Evolutionary conservation across 371 early-diverging fungal species (phyloP), one percentile per base, ranked within the genome.

Genomic region (Syncephalastrum contaminatum): DNA sequence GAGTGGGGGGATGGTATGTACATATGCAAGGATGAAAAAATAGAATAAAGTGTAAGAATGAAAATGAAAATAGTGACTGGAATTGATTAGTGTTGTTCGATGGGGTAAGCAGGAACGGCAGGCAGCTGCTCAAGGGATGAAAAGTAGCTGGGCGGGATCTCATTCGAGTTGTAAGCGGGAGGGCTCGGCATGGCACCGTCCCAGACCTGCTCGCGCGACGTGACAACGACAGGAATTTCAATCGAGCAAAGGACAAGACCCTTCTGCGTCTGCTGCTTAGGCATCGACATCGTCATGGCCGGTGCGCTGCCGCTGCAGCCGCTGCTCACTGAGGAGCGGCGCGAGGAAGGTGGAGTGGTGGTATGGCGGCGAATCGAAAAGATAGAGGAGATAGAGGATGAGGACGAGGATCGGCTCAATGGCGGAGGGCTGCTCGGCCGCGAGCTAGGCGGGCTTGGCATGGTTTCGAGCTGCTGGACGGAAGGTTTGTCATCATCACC

Each of bases 151-250:
- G 77, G 77, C 12, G 77, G 77, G 18, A 64, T 59, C 47, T 77
- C 74, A 2, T 60, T 54, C 2, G 58, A 43, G 6, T 69, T 64
- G 44, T 77, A 77, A 8, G 70, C 63, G 0, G 76, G 75, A 21
- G 60, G 61, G 22, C 43, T 53, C 4, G 58, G 57, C 50, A 56
- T 53, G 19, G 43, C 60, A 20, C 58, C 59, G 47, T 49, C 72
- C 77, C 73, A 76, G 12, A 62, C 48, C 27, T 70, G 69, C 51
- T 73, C 72, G 24, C 78, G 64, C 12, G 78, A 74, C 13, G 78
- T 74, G 14, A 77, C 67, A 5, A 74, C 56, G 18, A 77, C 44
- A 19, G 78, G 78, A 2, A 77, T 49, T 54, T 77, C 78, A n/a
- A 77, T 27, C 1, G 67, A 47, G 51, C 75, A 74, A 10, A 72